Evolutionary conservation across 2,329 filamentous ascomycete genomes (phyloP).

Genomic region (Aspergillus fijiensis): DNA sequence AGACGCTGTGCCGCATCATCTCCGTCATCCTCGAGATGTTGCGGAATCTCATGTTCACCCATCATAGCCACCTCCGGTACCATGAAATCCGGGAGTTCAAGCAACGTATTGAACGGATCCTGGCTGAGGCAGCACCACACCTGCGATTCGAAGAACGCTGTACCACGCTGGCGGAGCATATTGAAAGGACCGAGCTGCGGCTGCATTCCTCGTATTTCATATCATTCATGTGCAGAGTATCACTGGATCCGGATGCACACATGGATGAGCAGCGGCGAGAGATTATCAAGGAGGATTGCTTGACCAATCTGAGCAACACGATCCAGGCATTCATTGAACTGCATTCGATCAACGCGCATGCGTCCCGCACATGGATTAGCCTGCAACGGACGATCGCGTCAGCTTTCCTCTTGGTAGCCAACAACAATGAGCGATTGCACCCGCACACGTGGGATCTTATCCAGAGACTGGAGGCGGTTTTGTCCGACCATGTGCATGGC

Average conservation of each 20-base stretch:
- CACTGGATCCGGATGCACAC: conserved; percentile 46
- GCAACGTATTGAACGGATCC: conserved; percentile 55
- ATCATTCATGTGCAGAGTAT: conserved; percentile 59
- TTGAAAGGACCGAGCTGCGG: conserved; percentile 59
- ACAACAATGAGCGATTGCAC: conserved; percentile 27
- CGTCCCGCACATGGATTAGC: conserved; percentile 44
- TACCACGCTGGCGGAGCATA: conserved; percentile 45
- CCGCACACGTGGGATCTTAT: conserved; percentile 30
- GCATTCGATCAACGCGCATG: conserved; percentile 36
- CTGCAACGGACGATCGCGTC: conserved; percentile 44
- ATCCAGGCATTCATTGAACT: conserved; percentile 60
- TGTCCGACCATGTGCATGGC: conserved; percentile 34
- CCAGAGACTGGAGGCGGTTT: conserved; percentile 28
- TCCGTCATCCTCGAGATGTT: conserved; percentile 54
- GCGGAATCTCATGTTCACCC: conserved; percentile 51
- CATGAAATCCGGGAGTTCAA: conserved; percentile 55
- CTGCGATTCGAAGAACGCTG: conserved; percentile 50
- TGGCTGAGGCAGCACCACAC: conserved; percentile 57
- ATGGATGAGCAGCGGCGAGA: conserved; percentile 38
- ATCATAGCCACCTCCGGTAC: conserved; percentile 50
- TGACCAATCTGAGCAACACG: conserved; percentile 53
- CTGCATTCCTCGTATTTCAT: conserved; percentile 62
- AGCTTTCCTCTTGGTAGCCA: conserved; percentile 39
- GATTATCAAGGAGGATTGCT: conserved; percentile 51
- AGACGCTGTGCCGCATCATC: conserved; percentile 56